Evolutionary conservation across 2,329 filamentous ascomycete genomes (phyloP).

Genomic region (Juglanconis sp.): DNA sequence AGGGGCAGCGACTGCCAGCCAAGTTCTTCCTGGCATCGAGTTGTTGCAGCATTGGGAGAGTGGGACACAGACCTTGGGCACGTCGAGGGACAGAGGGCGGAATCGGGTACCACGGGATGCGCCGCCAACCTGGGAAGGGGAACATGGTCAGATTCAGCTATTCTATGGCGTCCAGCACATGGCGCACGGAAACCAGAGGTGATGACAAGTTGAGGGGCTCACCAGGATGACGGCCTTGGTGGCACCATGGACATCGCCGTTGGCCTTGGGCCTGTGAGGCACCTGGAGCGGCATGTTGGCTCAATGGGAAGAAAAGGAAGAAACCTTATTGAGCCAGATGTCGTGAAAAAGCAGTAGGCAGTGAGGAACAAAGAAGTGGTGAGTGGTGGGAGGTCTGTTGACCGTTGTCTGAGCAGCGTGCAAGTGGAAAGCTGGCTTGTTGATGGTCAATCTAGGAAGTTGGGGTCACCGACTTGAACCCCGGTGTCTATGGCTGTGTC

Average conservation of each 20-base stretch:
- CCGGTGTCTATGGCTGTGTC: too few species aligned
- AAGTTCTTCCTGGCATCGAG: background rate
- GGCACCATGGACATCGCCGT: conserved; percentile 48
- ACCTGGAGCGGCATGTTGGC: conserved; percentile 54
- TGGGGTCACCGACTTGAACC: too few species aligned
- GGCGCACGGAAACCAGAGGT: background rate
- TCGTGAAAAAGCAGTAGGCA: background rate
- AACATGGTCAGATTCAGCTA: conserved; percentile 18
- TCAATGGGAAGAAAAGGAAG: background rate
- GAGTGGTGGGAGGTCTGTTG: too few species aligned
- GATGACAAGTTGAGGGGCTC: conserved; percentile 30
- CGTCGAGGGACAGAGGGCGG: conserved; percentile 88
- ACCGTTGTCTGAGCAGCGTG: background rate
- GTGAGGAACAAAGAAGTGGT: background rate
- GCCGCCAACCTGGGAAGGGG: conserved; percentile 71
- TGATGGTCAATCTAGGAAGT: background rate
- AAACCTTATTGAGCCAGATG: background rate
- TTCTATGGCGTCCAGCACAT: background rate
- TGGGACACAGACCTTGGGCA: conserved; percentile 72
- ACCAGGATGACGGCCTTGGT: conserved; percentile 97
- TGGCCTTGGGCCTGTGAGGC: conserved; percentile 47
- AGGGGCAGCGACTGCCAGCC: too few species aligned
- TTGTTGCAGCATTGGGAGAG: conserved; percentile 3
- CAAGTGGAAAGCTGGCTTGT: conserved; percentile 4
- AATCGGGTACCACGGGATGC: conserved; percentile 95